A percentile compares a stretch with the other conserved stretches of the same genome.
Conservation (phyloP, 2,329 filamentous ascomycete species). For the Fusarium proliferatum region DNA sequence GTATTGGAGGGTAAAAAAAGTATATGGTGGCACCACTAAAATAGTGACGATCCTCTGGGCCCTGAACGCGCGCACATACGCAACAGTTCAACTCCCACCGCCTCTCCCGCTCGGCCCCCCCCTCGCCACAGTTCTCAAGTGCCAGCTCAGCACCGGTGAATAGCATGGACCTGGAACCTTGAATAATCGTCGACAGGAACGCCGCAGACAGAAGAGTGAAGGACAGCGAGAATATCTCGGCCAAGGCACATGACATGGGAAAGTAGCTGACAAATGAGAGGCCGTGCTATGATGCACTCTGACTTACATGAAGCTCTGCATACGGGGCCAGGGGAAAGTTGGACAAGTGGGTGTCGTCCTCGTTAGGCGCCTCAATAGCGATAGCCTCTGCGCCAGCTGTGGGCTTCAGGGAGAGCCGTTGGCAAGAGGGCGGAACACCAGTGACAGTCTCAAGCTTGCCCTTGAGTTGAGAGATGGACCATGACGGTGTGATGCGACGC, state of each 20-base stretch:
- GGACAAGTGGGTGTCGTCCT: conserved; percentile 74
- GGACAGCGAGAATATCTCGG: conserved; percentile 20
- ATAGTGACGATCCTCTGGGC: conserved; percentile 19
- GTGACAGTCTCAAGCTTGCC: conserved; percentile 91
- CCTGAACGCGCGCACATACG: neutral
- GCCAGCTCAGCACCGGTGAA: conserved; percentile 25
- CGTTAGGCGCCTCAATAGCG: conserved; percentile 75
- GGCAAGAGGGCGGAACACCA: conserved; percentile 83
- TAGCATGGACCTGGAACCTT: conserved; percentile 15
- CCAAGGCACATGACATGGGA: neutral
- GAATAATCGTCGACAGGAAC: conserved; percentile 11
- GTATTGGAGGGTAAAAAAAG: conserved; percentile 26
- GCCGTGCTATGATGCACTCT: conserved; percentile 46
- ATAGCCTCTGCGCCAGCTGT: conserved; percentile 68
- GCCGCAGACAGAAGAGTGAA: neutral
- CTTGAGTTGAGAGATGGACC: conserved; percentile 88
- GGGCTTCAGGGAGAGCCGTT: conserved; percentile 77
- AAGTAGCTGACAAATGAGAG: conserved; percentile 21
- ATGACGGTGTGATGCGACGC: conserved; percentile 90
- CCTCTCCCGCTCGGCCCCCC: conserved; percentile 35
- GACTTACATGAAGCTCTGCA: conserved; percentile 82
- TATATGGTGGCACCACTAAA: conserved; percentile 16
- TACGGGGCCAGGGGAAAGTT: conserved; percentile 77
- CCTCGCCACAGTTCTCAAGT: conserved; percentile 15
- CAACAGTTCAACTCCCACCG: conserved; percentile 30